These are phyloP conservation scores for Huntiella decipiens DNA, from an alignment of 2,329 filamentous ascomycete genomes.

Conservation along the genomic window DNA sequence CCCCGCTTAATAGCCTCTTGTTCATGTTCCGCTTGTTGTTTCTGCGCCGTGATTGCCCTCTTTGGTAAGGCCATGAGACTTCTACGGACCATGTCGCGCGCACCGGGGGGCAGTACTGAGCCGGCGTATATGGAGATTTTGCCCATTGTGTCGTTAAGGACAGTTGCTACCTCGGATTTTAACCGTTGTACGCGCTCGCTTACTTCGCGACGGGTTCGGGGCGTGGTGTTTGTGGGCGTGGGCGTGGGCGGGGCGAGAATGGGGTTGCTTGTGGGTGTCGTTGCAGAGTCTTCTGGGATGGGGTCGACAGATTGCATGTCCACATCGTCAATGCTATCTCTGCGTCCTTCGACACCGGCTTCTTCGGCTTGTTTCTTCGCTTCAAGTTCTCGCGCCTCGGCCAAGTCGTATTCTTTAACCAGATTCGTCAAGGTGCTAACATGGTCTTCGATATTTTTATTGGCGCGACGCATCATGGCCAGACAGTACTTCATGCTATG, in stretches of 20 bases:
- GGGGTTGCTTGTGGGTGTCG: neutral
- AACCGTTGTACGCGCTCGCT: slow-evolving; percentile 47
- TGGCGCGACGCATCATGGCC: slow-evolving; percentile 60
- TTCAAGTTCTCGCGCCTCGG: slow-evolving; percentile 15
- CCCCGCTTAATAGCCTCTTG: slow-evolving; percentile 9
- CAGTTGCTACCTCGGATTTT: slow-evolving; percentile 54
- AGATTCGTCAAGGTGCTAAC: slow-evolving; percentile 56
- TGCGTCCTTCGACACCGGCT: slow-evolving; percentile 8
- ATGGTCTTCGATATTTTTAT: slow-evolving; percentile 58
- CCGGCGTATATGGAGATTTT: slow-evolving; percentile 80
- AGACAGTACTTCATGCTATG: slow-evolving; percentile 72
- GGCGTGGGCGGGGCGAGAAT: neutral
- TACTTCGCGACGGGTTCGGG: slow-evolving; percentile 20
- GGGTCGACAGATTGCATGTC: slow-evolving; percentile 14
- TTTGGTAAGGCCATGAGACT: slow-evolving; percentile 73
- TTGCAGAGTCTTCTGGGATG: neutral
- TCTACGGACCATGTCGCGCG: slow-evolving; percentile 59
- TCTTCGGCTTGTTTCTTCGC: slow-evolving; percentile 1
- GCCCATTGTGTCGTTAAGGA: slow-evolving; percentile 62
- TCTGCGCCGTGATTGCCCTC: slow-evolving; percentile 55
- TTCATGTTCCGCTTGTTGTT: slow-evolving; percentile 5
- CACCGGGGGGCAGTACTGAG: slow-evolving; percentile 80
- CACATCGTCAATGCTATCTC: slow-evolving; percentile 8
- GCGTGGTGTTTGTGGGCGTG: neutral
- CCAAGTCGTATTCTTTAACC: slow-evolving; percentile 60